A percentile compares a stretch with the other conserved stretches of the same genome.
Conservation (phyloP, 2,329 filamentous ascomycete genomes). For the Shiraia sp. region DNA sequence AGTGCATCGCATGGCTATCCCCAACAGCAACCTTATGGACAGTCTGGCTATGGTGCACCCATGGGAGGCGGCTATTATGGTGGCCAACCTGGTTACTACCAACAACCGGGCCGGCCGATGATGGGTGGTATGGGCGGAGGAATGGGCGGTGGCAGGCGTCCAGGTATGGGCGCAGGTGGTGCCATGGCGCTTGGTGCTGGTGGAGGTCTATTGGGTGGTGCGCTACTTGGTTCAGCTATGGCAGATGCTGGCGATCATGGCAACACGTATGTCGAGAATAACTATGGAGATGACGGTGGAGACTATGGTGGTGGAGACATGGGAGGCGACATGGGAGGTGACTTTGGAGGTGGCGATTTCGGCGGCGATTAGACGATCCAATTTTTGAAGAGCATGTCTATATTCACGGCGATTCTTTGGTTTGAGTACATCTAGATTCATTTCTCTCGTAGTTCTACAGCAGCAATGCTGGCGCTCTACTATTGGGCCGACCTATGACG, state of each 20-base stretch:
- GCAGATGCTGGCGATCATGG: slow-evolving; percentile 44
- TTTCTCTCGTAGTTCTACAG: not conserved
- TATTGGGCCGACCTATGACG: slow-evolving; percentile 17
- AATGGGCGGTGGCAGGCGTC: slow-evolving; percentile 17
- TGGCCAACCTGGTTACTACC: slow-evolving; percentile 35
- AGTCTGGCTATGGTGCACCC: slow-evolving; percentile 26
- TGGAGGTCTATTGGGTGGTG: slow-evolving; percentile 79
- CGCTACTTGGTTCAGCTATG: slow-evolving; percentile 69
- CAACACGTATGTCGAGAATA: slow-evolving; percentile 7
- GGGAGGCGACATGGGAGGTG: slow-evolving; percentile 19
- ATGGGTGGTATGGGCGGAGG: slow-evolving; percentile 49
- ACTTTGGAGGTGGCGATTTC: slow-evolving; percentile 33
- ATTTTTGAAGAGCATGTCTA: too few species aligned
- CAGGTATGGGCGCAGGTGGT: slow-evolving; percentile 68
- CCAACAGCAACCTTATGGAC: slow-evolving; percentile 30
- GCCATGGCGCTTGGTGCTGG: slow-evolving; percentile 78
- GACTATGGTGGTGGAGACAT: slow-evolving; percentile 23
- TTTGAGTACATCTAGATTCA: not conserved
- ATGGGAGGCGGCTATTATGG: slow-evolving; percentile 13
- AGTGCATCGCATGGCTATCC: slow-evolving; percentile 45
- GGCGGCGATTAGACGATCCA: slow-evolving; percentile 17
- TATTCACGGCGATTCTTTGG: too few species aligned
- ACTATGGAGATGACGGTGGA: slow-evolving; percentile 24
- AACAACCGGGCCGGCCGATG: slow-evolving; percentile 39
- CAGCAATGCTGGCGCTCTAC: not conserved